Evolutionary conservation across 805 yeast genomes (phyloP).

Genomic region (Saturnispora galanensis): DNA sequence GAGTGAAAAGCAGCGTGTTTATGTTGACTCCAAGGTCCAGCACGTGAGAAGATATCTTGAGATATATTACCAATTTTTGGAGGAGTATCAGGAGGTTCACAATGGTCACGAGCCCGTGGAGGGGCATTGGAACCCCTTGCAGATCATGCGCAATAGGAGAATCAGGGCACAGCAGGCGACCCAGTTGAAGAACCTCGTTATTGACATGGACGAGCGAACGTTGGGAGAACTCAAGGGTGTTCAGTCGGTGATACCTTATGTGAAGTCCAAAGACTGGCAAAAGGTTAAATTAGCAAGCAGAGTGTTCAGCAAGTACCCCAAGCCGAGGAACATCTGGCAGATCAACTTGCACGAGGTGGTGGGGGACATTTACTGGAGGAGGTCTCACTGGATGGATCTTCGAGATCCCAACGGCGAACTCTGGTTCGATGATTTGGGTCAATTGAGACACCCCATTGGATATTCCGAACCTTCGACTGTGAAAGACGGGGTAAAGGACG

Average conservation of each 20-base stretch:
- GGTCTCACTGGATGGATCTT: conserved; percentile 42
- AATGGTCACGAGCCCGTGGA: conserved; percentile 36
- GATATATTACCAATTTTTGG: conserved; percentile 39
- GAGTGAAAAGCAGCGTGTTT: not conserved
- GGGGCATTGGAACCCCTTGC: conserved; percentile 73
- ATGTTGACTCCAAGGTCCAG: conserved; percentile 3
- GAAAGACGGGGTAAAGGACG: too few species aligned
- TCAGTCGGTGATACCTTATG: not conserved
- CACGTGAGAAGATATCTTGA: conserved; percentile 27
- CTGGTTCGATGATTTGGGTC: conserved; percentile 32
- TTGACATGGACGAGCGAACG: not conserved
- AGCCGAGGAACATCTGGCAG: conserved; percentile 49
- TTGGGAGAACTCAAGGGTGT: not conserved
- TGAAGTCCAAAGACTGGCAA: conserved; percentile 6
- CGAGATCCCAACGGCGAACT: conserved; percentile 34
- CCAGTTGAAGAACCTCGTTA: conserved; percentile 29
- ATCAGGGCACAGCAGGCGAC: conserved; percentile 43
- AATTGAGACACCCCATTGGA: not conserved
- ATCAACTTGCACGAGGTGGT: conserved; percentile 49
- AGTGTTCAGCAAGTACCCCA: conserved; percentile 42
- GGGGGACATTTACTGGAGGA: conserved; percentile 50
- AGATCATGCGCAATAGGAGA: conserved; percentile 64
- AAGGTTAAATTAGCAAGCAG: conserved; percentile 52
- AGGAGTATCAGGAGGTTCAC: conserved; percentile 29
- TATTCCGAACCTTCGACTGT: too few species aligned